These are phyloP conservation scores for Earliella scabrosa DNA, from an alignment of 1,284 basidiomycete species.

Conservation along the genomic window DNA sequence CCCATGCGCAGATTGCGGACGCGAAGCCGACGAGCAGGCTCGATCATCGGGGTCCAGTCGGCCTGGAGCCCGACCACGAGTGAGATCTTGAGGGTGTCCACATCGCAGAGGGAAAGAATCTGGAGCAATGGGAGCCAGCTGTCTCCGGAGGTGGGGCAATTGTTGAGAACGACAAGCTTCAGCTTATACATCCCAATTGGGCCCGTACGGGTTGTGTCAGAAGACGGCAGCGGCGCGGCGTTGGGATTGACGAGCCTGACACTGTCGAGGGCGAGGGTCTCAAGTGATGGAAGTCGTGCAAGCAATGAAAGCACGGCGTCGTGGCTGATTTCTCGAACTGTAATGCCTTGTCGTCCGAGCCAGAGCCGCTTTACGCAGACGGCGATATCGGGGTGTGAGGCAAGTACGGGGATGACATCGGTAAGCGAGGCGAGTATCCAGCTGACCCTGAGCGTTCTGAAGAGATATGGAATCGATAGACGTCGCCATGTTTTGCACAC, in stretches of 20 bases:
- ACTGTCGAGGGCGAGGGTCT: background rate
- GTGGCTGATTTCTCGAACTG: background rate
- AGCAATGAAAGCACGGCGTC: background rate
- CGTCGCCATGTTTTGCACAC: no score
- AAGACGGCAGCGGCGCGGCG: background rate
- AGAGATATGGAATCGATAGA: no score
- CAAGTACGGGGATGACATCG: no score
- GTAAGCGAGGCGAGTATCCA: no score
- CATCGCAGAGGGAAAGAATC: background rate
- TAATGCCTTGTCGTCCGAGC: no score
- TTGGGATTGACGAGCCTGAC: background rate
- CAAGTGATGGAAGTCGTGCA: background rate
- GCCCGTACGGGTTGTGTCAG: background rate
- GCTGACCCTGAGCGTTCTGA: no score
- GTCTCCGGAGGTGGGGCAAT: background rate
- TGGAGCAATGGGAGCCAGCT: background rate
- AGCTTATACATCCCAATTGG: background rate
- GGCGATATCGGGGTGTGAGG: no score
- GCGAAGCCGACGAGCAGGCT: background rate
- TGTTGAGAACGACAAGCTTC: background rate
- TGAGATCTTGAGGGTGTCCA: background rate
- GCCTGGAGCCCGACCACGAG: background rate
- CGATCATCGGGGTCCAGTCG: background rate
- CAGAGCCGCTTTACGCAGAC: no score
- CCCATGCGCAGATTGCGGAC: background rate